Evolutionary conservation across 805 yeast genomes (phyloP), one percentile per base, ranked within the genome.

Genomic region (Ogataea salicorniae): DNA sequence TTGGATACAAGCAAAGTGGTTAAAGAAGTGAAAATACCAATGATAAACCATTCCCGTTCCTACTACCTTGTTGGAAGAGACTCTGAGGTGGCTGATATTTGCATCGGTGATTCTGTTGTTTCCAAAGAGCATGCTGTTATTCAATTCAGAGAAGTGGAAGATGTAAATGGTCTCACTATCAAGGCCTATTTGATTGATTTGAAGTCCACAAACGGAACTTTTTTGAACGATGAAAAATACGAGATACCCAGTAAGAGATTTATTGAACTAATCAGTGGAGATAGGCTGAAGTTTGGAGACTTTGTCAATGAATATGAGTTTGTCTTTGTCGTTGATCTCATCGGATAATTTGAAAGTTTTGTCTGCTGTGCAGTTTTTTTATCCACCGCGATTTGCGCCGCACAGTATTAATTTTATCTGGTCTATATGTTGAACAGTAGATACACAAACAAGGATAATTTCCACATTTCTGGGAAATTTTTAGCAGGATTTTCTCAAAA

Each of bases 151-250:
- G 34, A 40, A 20, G 40, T 46, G 5, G 37, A 45, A 16, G 43
- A 42, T 2, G 33, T 36, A 6, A 23, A 15, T 13, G 31, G 31
- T 6, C 37, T 42, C 23, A 17, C 9, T 2, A 40, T 46, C 2
- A 46, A 40, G 7, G 50, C 57, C 5, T 65, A 61, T 43, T 9
- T 65, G 15, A 49, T 64, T 23, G 68, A 65, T 45, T 43, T 64
- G 2, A 52, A 48, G 16, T 64, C 68, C 6, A 59, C 63, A 1
- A 60, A 63, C 37, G 68, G 68, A 4, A 61, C 64, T 3, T 64
- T 59, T 47, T 37, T 65, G 14, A 63, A 65, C 37, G 66, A 57
- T 14, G 52, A 46, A 3, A 42, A 51, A 14, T 42, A 34, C 8
- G 62, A 59, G 41, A 37, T 65, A 3, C 68, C 68, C 2, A 44